These are phyloP conservation scores for Cryptococcus sp. DNA, from an alignment of 1,284 basidiomycete species.

Conservation along the genomic window DNA sequence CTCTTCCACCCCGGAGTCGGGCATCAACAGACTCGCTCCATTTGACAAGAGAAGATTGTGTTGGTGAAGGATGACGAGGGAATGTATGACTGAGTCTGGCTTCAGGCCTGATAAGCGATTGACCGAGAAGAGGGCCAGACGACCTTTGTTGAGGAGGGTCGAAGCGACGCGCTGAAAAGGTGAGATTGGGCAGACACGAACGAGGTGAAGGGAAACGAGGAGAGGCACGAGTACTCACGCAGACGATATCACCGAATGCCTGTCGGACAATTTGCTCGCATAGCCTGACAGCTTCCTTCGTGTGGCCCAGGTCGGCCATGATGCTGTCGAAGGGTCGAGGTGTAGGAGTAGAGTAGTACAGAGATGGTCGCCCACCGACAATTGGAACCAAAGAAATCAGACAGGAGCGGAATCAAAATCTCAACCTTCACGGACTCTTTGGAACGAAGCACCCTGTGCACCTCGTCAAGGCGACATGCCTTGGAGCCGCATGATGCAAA, in stretches of 20 bases:
- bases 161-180: conserved; percentile 63
- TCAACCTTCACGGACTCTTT: too few species aligned
- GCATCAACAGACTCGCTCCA: conserved; percentile 48
- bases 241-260: conserved; percentile 44
- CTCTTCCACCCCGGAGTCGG: conserved; percentile 59
- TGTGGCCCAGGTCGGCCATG: conserved; percentile 16
- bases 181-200: neutral
- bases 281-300: conserved; percentile 47
- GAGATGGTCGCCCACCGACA: too few species aligned
- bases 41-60: conserved; percentile 88
- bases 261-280: conserved; percentile 44
- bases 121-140: conserved; percentile 60
- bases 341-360: too few species aligned
- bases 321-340: neutral
- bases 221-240: conserved; percentile 40
- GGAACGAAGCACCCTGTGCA: too few species aligned
- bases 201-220: conserved; percentile 1
- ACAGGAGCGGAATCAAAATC: too few species aligned
- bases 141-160: conserved; percentile 76
- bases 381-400: too few species aligned
- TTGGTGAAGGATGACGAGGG: conserved; percentile 78
- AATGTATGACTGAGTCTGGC: conserved; percentile 55
- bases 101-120: conserved; percentile 62
- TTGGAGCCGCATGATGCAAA: too few species aligned
- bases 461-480: too few species aligned